These are phyloP conservation scores for Starmerella scarabaei DNA, from an alignment of 805 yeast species.

Conservation along the genomic window DNA sequence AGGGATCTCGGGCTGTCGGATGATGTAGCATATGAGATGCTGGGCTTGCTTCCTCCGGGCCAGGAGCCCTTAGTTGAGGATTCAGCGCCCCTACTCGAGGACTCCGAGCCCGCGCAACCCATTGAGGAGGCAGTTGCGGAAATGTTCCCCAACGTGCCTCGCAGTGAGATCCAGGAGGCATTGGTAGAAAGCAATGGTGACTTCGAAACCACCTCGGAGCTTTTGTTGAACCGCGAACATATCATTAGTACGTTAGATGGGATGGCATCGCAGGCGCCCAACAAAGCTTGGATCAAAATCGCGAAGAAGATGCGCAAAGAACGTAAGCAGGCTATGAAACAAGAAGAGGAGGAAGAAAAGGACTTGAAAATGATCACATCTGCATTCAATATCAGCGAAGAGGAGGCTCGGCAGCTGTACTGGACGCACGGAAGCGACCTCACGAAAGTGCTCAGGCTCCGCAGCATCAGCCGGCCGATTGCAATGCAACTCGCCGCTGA, in stretches of 20 bases:
- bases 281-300: neutral
- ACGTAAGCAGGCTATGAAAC: neutral
- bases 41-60: constrained; percentile 3
- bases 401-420: constrained; percentile 11
- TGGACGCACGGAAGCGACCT: constrained; percentile 6
- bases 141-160: constrained; percentile 13
- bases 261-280: neutral
- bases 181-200: constrained; percentile 1
- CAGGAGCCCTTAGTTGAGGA: constrained; percentile 2
- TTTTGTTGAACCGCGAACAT: constrained; percentile 10
- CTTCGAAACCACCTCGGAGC: constrained; percentile 8
- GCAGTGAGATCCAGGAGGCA: neutral
- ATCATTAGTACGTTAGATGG: neutral
- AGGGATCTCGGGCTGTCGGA: constrained; percentile 1
- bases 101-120: neutral
- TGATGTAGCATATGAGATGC: constrained; percentile 4
- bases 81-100: neutral
- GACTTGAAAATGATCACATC: constrained; percentile 4
- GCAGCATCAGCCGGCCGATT: constrained; percentile 3
- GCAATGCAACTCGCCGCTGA: neutral
- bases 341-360: neutral
- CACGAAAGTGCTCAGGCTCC: constrained; percentile 3
- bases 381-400: neutral
- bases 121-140: constrained; percentile 1
- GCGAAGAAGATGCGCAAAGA: neutral